Conservation (phyloP, 371 early-diverging fungal species). For the Syncephalastrum contaminatum region DNA sequence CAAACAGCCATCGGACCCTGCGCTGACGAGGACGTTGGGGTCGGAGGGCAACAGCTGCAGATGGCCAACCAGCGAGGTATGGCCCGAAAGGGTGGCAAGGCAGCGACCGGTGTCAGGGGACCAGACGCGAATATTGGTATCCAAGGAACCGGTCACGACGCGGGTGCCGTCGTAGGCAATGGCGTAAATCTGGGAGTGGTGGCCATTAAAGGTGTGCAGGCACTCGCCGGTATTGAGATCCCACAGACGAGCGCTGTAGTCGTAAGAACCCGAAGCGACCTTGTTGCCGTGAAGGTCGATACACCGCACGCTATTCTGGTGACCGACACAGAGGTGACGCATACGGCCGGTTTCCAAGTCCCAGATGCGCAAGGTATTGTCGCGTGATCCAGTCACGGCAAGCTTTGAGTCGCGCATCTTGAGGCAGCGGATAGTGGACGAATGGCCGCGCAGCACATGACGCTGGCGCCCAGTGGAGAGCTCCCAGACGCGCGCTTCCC, state of each 20-base stretch:
- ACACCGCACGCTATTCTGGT: slow-evolving; percentile 80
- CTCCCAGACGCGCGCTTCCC: slow-evolving; percentile 88
- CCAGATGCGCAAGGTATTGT: slow-evolving; percentile 82
- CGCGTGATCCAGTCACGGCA: slow-evolving; percentile 88
- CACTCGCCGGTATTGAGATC: slow-evolving; percentile 69
- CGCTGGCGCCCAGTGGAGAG: slow-evolving; percentile 70
- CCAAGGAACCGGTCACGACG: slow-evolving; percentile 73
- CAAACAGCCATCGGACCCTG: slow-evolving; percentile 82
- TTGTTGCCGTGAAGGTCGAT: slow-evolving; percentile 74
- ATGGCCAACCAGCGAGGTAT: slow-evolving; percentile 84
- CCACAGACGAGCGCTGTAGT: slow-evolving; percentile 89
- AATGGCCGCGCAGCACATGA: slow-evolving; percentile 83
- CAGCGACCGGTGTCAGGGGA: slow-evolving; percentile 54
- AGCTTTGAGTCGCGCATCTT: slow-evolving; percentile 55
- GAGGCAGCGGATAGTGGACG: slow-evolving; percentile 86
- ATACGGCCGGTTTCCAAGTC: slow-evolving; percentile 66
- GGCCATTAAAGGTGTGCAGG: slow-evolving; percentile 65
- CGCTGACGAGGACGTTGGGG: slow-evolving; percentile 64
- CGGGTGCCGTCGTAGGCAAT: slow-evolving; percentile 66
- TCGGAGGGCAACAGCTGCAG: slow-evolving; percentile 65
- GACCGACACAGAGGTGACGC: slow-evolving; percentile 61
- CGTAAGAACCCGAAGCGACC: slow-evolving; percentile 90
- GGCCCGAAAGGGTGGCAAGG: slow-evolving; percentile 66
- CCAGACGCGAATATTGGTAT: slow-evolving; percentile 78
- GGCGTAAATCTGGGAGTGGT: slow-evolving; percentile 63